A percentile compares a stretch with the other conserved stretches of the same genome.
Evolutionary conservation across 106 monocot species (phyloP).

Genomic region (Apostasia ramifera): DNA sequence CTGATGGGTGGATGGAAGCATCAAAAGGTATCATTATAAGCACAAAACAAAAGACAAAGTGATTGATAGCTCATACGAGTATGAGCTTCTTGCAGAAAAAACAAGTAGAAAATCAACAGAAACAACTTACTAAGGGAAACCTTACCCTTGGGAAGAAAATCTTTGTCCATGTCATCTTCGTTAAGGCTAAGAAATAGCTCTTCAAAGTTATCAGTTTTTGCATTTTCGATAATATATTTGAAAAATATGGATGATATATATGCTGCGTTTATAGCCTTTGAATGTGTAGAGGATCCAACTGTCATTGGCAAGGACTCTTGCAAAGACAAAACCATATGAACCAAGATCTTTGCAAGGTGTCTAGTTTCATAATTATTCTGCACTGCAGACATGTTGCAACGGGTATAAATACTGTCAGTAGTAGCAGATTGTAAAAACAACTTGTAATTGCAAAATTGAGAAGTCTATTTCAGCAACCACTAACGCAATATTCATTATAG

Average conservation of each 20-base stretch:
- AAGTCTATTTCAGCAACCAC: background rate
- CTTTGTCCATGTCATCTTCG: slow-evolving; percentile 41
- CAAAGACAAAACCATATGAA: slow-evolving; percentile 83
- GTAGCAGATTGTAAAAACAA: background rate
- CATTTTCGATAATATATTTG: slow-evolving; percentile 84
- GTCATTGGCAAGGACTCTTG: slow-evolving; percentile 51
- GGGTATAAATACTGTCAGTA: background rate
- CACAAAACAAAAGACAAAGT: background rate
- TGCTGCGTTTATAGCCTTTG: slow-evolving; percentile 78
- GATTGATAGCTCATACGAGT: background rate
- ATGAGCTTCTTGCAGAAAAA: background rate
- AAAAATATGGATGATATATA: slow-evolving; percentile 90
- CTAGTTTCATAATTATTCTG: slow-evolving; percentile 83
- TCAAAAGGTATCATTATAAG: background rate
- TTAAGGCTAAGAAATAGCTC: slow-evolving; percentile 62
- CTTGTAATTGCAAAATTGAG: background rate
- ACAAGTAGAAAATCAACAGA: background rate
- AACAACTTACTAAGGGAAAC: background rate
- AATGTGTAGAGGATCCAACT: slow-evolving; percentile 35
- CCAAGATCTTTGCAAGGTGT: slow-evolving; percentile 87
- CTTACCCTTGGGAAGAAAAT: slow-evolving; percentile 56
- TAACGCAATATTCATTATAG: no score
- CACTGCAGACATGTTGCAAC: slow-evolving; percentile 36
- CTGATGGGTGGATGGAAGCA: background rate
- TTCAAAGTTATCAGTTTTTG: slow-evolving; percentile 62